phyloP scores from a whole-genome alignment of 73 alveolate species.

The Tetrahymena malaccensis region DNA sequence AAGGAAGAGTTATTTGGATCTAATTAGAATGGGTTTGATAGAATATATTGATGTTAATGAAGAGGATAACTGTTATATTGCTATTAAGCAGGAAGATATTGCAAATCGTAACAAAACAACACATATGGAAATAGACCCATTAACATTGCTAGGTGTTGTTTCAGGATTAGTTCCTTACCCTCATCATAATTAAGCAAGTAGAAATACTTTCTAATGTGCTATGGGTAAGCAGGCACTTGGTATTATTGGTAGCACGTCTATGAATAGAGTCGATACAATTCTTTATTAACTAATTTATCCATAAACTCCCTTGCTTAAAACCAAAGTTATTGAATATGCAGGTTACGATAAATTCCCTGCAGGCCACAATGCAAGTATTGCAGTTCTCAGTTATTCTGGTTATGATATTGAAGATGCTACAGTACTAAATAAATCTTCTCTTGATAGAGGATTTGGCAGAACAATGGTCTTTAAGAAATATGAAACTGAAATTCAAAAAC shows the following conservation, averaged over 20 bases:
- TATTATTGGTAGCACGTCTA: constrained; percentile 36
- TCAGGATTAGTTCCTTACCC: constrained; percentile 98
- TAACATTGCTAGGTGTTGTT: constrained; percentile 90
- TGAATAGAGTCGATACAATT: constrained; percentile 85
- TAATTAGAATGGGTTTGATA: constrained; percentile 68
- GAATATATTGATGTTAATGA: constrained; percentile 97
- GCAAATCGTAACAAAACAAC: constrained; percentile 69
- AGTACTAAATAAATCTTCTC: constrained; percentile 87
- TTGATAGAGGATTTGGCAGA: constrained; percentile 99
- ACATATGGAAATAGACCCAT: constrained; percentile 98
- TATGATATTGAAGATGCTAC: constrained; percentile 99
- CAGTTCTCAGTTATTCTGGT: constrained; percentile 97
- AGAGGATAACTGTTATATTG: constrained; percentile 95
- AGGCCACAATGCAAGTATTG: constrained; percentile 98
- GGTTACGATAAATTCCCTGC: constrained; percentile 95
- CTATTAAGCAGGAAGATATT: constrained; percentile 73
- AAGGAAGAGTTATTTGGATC: not conserved
- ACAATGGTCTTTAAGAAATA: constrained; percentile 62
- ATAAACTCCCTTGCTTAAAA: constrained; percentile 94
- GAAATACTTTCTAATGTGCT: constrained; percentile 99
- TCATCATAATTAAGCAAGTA: constrained; percentile 97
- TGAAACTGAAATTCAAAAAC: constrained; percentile 41
- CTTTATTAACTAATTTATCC: constrained; percentile 91
- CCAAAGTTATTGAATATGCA: constrained; percentile 92
- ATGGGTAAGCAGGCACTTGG: constrained; percentile 99